Evolutionary conservation across 225 moss, liverwort and hornwort species (phyloP).

Genomic region (Neckera pumila): DNA sequence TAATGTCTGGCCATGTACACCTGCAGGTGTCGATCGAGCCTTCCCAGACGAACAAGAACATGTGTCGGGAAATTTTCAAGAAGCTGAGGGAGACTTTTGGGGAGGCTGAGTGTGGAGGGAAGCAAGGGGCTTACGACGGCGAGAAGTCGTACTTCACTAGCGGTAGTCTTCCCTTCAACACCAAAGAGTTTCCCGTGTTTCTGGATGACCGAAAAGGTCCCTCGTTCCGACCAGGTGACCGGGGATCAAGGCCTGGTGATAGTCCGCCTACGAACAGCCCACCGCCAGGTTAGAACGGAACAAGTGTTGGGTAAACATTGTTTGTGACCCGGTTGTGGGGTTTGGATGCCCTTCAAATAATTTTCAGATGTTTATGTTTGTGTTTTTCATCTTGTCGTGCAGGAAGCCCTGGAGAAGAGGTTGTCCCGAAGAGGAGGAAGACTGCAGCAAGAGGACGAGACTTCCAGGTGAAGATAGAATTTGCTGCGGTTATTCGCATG

Average conservation of each 20-base stretch:
- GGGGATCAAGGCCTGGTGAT: slow-evolving; percentile 22
- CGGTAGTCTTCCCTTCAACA: slow-evolving; percentile 51
- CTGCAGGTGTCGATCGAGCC: slow-evolving; percentile 70
- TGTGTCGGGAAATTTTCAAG: slow-evolving; percentile 59
- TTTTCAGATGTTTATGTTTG: not conserved
- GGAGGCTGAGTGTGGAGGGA: slow-evolving; percentile 36
- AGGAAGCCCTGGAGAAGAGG: slow-evolving; percentile 29
- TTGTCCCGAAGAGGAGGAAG: slow-evolving; percentile 34
- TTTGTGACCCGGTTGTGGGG: not conserved
- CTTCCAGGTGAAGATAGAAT: slow-evolving; percentile 54
- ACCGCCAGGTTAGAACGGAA: slow-evolving; percentile 2
- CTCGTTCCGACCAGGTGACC: slow-evolving; percentile 35
- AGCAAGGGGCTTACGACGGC: slow-evolving; percentile 86
- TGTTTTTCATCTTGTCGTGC: not conserved
- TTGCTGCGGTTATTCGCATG: slow-evolving; percentile 76
- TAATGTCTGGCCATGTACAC: not conserved
- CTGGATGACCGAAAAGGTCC: slow-evolving; percentile 64
- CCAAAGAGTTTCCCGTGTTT: slow-evolving; percentile 48
- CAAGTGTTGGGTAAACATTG: not conserved
- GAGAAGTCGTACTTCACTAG: slow-evolving; percentile 84
- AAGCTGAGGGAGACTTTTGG: slow-evolving; percentile 71
- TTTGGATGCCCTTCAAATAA: not conserved
- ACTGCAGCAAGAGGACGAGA: slow-evolving; percentile 45
- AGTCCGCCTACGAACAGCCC: slow-evolving; percentile 28
- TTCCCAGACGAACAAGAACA: slow-evolving; percentile 39